phyloP scores from a whole-genome alignment of 306 rosid genomes.

The Medicago arabica region DNA sequence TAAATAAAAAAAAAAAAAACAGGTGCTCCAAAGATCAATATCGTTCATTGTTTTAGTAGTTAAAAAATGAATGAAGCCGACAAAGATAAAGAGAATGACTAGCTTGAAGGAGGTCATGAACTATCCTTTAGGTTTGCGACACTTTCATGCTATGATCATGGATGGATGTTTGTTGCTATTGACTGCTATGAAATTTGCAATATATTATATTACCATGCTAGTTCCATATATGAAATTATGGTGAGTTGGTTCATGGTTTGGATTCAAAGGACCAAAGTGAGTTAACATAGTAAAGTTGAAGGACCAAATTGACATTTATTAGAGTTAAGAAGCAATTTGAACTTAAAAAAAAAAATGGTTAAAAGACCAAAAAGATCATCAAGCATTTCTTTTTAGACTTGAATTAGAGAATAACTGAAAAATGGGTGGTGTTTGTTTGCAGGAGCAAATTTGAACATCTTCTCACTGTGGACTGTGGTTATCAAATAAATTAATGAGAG shows the following conservation, averaged over 20 bases:
- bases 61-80: no score
- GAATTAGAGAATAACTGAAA: conserved; percentile 1
- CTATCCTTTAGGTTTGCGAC: no score
- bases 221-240: no score
- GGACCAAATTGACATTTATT: background rate
- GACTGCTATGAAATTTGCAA: background rate
- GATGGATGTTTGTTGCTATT: background rate
- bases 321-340: background rate
- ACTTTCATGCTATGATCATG: background rate
- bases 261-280: background rate
- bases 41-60: no score
- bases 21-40: no score
- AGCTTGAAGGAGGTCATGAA: no score
- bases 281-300: background rate
- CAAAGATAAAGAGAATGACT: no score
- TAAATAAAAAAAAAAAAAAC: no score
- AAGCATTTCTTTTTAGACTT: background rate
- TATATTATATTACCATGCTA: no score
- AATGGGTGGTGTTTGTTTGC: conserved; percentile 42
- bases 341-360: background rate
- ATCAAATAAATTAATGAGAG: conserved; percentile 34
- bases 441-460: conserved; percentile 55
- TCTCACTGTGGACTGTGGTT: conserved; percentile 48
- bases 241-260: no score
- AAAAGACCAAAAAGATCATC: background rate